Evolutionary conservation across 129 eudicot genomes (phyloP).

Genomic region (Tanacetum coccineum): DNA sequence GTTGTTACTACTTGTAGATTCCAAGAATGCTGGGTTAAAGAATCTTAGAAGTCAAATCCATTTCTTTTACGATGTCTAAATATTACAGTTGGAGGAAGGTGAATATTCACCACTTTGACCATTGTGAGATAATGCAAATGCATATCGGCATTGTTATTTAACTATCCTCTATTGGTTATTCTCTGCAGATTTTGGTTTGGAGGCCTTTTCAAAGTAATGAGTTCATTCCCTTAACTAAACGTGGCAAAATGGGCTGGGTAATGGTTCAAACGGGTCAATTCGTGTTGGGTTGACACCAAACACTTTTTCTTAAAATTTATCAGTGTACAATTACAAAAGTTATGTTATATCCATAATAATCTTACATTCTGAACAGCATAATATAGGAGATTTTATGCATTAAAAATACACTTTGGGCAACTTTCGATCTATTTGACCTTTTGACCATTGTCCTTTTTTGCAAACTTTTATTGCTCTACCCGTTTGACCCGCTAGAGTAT

Average conservation of each 20-base stretch:
- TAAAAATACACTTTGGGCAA: background rate
- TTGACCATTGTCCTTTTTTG: background rate
- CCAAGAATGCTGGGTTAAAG: conserved; percentile 66
- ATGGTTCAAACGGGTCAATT: background rate
- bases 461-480: background rate
- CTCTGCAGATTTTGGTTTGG: conserved; percentile 85
- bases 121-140: background rate
- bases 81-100: conserved; percentile 85
- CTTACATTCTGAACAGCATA: background rate
- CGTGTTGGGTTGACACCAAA: background rate
- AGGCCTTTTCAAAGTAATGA: conserved; percentile 75
- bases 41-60: conserved; percentile 61
- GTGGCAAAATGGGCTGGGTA: conserved; percentile 11
- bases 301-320: no score
- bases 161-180: conserved; percentile 12
- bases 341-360: no score
- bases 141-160: conserved; percentile 1
- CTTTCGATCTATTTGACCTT: background rate
- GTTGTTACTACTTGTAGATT: conserved; percentile 37
- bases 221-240: conserved; percentile 4
- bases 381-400: conserved; percentile 11
- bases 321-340: no score
- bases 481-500: background rate
- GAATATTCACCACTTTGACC: conserved; percentile 5
- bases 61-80: conserved; percentile 75